Evolutionary conservation across 208 protist species (phyloP).

Genomic region (Acanthamoeba healyi): DNA sequence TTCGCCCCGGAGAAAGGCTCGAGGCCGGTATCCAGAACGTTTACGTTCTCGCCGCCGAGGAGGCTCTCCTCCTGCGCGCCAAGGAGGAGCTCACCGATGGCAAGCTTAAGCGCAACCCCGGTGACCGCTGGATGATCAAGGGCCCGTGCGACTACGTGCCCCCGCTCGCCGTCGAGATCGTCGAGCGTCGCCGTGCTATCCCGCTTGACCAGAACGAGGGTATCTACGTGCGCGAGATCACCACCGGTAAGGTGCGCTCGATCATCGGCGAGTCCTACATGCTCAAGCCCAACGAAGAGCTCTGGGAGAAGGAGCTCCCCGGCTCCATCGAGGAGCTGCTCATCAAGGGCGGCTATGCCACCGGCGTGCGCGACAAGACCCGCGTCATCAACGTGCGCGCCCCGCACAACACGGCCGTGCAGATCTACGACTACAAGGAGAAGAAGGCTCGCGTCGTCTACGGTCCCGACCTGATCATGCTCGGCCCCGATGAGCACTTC

Average conservation of each 20-base stretch:
- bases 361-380: slow-evolving; percentile 87
- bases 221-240: slow-evolving; percentile 96
- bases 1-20: slow-evolving; percentile 95
- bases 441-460: slow-evolving; percentile 94
- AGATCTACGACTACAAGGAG: slow-evolving; percentile 96
- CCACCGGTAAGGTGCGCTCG: slow-evolving; percentile 93
- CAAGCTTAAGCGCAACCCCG: slow-evolving; percentile 88
- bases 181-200: slow-evolving; percentile 94
- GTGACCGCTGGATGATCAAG: slow-evolving; percentile 95
- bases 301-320: slow-evolving; percentile 96
- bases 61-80: slow-evolving; percentile 96
- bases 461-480: slow-evolving; percentile 96
- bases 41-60: slow-evolving; percentile 93
- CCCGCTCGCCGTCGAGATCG: slow-evolving; percentile 92
- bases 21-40: slow-evolving; percentile 92
- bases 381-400: slow-evolving; percentile 94
- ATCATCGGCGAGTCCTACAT: slow-evolving; percentile 95
- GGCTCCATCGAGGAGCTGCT: slow-evolving; percentile 95
- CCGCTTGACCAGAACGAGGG: slow-evolving; percentile 97
- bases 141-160: slow-evolving; percentile 96
- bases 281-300: slow-evolving; percentile 94
- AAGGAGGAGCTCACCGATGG: slow-evolving; percentile 91
- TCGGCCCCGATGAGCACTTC: slow-evolving; percentile 97
- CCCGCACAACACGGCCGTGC: slow-evolving; percentile 95
- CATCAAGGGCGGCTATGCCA: slow-evolving; percentile 33